These are phyloP conservation scores for Ajuga reptans DNA, from an alignment of 305 asterid species.

Conservation along the genomic window DNA sequence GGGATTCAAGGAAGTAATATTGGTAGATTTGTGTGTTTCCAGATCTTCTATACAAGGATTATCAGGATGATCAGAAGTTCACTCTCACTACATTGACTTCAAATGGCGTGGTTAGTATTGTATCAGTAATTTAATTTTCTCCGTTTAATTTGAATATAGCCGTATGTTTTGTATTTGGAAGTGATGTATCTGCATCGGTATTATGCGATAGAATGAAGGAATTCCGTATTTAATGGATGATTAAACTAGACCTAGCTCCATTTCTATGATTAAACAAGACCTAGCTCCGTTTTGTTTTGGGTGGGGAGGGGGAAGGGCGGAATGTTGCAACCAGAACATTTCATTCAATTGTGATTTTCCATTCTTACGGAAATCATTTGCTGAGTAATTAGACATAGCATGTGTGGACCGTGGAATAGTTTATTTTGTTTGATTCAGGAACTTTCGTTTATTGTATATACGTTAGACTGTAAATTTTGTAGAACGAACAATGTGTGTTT, in stretches of 20 bases:
- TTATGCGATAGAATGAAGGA: no score
- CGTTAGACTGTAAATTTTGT: not conserved
- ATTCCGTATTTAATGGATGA: not conserved
- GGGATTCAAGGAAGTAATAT: not conserved
- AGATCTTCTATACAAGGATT: conserved; percentile 63
- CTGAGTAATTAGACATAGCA: not conserved
- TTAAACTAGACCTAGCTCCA: no score
- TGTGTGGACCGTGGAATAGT: not conserved
- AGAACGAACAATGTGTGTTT: not conserved
- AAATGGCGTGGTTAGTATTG: conserved; percentile 45
- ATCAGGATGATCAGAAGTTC: conserved; percentile 52
- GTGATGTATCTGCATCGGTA: no score
- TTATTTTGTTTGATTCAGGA: not conserved
- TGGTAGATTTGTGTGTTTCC: not conserved
- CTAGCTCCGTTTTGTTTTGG: not conserved
- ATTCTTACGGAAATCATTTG: no score
- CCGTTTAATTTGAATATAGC: no score
- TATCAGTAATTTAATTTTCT: not conserved
- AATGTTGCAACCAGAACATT: not conserved
- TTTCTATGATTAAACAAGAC: no score
- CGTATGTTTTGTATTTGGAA: no score
- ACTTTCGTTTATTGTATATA: not conserved
- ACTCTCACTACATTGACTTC: conserved; percentile 51
- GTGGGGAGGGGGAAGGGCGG: not conserved
- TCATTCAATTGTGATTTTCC: not conserved